Conservation (phyloP, 2,329 filamentous ascomycete species). For the Canariomyces notabilis region DNA sequence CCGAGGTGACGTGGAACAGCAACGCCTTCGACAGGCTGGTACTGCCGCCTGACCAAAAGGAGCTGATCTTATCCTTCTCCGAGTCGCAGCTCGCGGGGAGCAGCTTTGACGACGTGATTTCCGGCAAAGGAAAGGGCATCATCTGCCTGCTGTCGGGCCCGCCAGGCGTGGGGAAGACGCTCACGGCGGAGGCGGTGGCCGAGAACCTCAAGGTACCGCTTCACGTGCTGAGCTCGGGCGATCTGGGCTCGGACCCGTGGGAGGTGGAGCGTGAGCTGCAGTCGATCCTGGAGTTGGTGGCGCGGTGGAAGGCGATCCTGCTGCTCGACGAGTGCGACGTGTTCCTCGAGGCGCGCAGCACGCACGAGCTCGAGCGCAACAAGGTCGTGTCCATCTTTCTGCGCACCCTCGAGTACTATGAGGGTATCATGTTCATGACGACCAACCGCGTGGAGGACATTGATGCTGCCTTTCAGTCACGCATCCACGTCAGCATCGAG, state of each 20-base stretch:
- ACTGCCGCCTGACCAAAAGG: conserved; percentile 45
- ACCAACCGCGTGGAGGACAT: conserved; percentile 43
- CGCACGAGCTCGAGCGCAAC: conserved; percentile 36
- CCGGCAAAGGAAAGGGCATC: conserved; percentile 47
- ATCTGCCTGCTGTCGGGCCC: conserved; percentile 46
- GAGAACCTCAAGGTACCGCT: conserved; percentile 46
- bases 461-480: conserved; percentile 43
- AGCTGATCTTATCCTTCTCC: conserved; percentile 47
- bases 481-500: conserved; percentile 45
- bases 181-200: conserved; percentile 46
- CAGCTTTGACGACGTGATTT: conserved; percentile 48
- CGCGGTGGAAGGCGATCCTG: conserved; percentile 66
- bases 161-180: conserved; percentile 47
- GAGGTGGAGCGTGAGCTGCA: conserved; percentile 61
- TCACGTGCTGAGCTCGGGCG: conserved; percentile 56
- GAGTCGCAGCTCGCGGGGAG: conserved; percentile 41
- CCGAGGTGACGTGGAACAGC: conserved; percentile 43
- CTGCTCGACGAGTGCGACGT: conserved; percentile 62
- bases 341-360: conserved; percentile 38
- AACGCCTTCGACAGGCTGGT: conserved; percentile 46
- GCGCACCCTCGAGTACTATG: conserved; percentile 43
- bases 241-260: conserved; percentile 62
- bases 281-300: conserved; percentile 66
- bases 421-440: conserved; percentile 45
- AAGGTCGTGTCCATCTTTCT: conserved; percentile 37